Evolutionary conservation across 2,329 filamentous ascomycete species (phyloP).

Genomic region (Penicillium italicum): DNA sequence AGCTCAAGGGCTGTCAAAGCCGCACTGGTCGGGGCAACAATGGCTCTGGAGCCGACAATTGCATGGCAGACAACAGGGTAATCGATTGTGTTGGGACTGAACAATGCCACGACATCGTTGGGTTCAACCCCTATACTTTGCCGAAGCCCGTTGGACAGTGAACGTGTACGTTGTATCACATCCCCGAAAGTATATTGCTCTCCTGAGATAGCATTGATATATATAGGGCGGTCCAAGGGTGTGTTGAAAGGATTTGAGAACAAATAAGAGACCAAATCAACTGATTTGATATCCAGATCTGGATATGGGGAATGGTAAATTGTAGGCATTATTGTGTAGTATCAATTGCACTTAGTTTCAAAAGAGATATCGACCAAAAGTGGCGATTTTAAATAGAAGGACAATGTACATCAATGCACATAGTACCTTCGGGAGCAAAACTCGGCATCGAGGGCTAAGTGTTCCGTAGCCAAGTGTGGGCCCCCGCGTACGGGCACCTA

Average conservation of each 20-base stretch:
- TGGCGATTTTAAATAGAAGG: neutral
- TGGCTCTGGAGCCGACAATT: conserved; percentile 15
- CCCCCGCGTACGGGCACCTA: too few relatives aligned
- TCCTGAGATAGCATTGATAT: conserved; percentile 14
- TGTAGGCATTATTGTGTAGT: conserved; percentile 10
- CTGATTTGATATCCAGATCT: conserved; percentile 15
- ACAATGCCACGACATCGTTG: conserved; percentile 18
- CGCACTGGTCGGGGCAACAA: conserved; percentile 17
- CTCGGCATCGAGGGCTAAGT: neutral
- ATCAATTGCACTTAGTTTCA: neutral
- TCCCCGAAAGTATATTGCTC: conserved; percentile 17
- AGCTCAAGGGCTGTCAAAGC: conserved; percentile 17
- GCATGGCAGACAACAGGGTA: conserved; percentile 18
- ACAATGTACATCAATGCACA: neutral
- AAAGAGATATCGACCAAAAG: too few relatives aligned
- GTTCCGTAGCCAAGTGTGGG: too few relatives aligned
- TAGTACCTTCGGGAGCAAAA: neutral
- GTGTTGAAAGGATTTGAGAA: conserved; percentile 21
- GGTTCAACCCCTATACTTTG: conserved; percentile 13
- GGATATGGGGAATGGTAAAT: conserved; percentile 18
- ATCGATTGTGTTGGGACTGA: conserved; percentile 22
- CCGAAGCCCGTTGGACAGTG: conserved; percentile 17
- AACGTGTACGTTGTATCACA: conserved; percentile 15
- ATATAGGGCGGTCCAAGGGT: conserved; percentile 12
- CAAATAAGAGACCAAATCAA: conserved; percentile 19